Base-by-base conservation (phyloP, 2,329 filamentous ascomycete genomes). In the Fonsecaea pedrosoi region DNA sequence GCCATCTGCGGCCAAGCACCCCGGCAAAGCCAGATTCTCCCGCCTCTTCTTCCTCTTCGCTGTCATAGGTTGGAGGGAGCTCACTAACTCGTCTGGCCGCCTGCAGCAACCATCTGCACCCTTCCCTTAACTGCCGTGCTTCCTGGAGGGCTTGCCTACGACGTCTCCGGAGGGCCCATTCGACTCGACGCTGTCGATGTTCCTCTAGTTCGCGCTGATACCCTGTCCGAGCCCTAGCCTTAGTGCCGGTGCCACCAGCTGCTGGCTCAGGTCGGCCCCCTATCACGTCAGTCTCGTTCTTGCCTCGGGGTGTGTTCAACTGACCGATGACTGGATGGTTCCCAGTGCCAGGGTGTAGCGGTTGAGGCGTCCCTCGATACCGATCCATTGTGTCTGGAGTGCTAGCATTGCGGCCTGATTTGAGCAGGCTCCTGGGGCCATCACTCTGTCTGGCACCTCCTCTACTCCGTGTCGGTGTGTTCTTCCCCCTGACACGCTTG, bases 141-240 rank as follows among this genome's bases (percentile, higher is more conserved):
- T 76, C 68, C 34, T 77, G 76, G 54, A 79, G 78, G 13, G 77
- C 76, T 18, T 79, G 77, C 42, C 69, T 73, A 65, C 78, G 79
- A 42, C 81, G 79, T 67, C 81, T 79, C 30, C 78, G 77, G 12
- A 84, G 74, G 8, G 82, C 74, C 70, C 83, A 82, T 30, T 82
- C 80, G 64, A 83, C 80, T 7, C 82, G 80, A 67, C 82, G 79
- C 61, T 79, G 80, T 37, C 81, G 78, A 64, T 83, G 82, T 60
- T 82, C 79, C 67, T 83, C 81, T 4, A 84, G 78, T 25, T 82
- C 82, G 60, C 82, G 75, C 64, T 84, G 82, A 63, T 84, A 82
- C 60, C 83, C 81, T 2, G 82, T 84, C 48, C 83, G 76, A 9
- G 82, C 82, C 18, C 82, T 78, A 13, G 81, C 79, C 12, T 82